Base-by-base conservation (phyloP, 768 basidiomycete species). In the Exidia glandulosa region DNA sequence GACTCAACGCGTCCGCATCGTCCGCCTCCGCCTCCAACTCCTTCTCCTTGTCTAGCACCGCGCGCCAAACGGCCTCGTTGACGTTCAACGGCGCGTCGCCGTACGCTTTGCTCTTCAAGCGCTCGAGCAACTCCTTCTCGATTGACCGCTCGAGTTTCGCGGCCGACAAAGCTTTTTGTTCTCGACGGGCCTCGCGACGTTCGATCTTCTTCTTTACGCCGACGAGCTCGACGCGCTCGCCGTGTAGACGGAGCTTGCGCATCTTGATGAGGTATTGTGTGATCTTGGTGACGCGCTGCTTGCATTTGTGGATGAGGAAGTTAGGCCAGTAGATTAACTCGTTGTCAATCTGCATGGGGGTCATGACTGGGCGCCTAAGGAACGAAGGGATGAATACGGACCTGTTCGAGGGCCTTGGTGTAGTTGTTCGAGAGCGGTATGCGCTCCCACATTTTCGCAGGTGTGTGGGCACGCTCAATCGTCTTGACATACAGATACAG, bases 231-330 rank as follows among this genome's bases (percentile, higher is more conserved):
- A 94, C 90, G 71, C 59, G 94, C 94, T 91, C 86, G 74, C 91
- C 83, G 19, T 87, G 84, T 60, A 94, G 77, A 65, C 89, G 89
- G 62, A 95, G 73, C 47, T 90, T 85, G 61, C 95, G 82, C 94
- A 98, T 96, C 78, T 96, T 94, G 72, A 98, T 97, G 64, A 99
- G 83, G 69, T 97, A 98, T 71, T 99, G 96, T 0, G 95, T 98
- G 66, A 99, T 97, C 77, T 98, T 99, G 12, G 96, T 99, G 32
- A 97, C 81, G 50, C 96, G 85, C 75, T 99, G 96, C 79, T 99
- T 99, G 82, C 96, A 98, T 76, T 97, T 98, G 77, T 97, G 96
- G 58, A 94, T 88, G 32, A 85, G 85, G 72, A 95, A 98, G 67
- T 94, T 94, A 3, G 96, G 95, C 96, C 96, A 98, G 71, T 97